Evolutionary conservation across 2,329 filamentous ascomycete species (phyloP).

Genomic region (Talaromyces sp.): DNA sequence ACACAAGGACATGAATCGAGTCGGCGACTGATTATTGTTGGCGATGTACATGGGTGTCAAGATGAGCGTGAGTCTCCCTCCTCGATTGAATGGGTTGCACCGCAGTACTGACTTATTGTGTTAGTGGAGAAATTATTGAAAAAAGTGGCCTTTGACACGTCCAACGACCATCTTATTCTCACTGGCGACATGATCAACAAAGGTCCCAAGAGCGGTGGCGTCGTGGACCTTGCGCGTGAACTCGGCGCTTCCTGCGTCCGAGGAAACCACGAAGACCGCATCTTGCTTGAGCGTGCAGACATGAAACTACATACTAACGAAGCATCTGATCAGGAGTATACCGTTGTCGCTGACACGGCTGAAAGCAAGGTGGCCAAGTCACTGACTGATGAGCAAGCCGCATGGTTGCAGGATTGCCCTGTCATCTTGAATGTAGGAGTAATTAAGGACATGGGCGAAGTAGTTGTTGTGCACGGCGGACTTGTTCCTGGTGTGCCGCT

Average conservation of each 20-base stretch:
- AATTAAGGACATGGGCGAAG: slow-evolving; percentile 57
- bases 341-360: slow-evolving; percentile 27
- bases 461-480: slow-evolving; percentile 80
- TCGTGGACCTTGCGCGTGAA: slow-evolving; percentile 70
- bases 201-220: slow-evolving; percentile 75
- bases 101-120: not conserved
- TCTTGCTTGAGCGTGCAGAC: slow-evolving; percentile 63
- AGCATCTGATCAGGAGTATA: slow-evolving; percentile 9
- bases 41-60: slow-evolving; percentile 89
- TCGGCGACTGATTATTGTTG: slow-evolving; percentile 68
- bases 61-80: slow-evolving; percentile 51
- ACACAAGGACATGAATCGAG: not conserved
- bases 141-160: slow-evolving; percentile 60
- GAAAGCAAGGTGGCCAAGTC: slow-evolving; percentile 55
- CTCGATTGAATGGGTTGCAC: not conserved
- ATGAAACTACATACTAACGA: slow-evolving; percentile 31
- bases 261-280: slow-evolving; percentile 86
- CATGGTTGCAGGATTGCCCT: slow-evolving; percentile 68
- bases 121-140: slow-evolving; percentile 58
- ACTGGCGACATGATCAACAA: slow-evolving; percentile 80
- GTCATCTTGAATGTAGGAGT: slow-evolving; percentile 72
- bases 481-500: slow-evolving; percentile 72
- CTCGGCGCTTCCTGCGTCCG: slow-evolving; percentile 76
- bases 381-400: slow-evolving; percentile 57
- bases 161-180: slow-evolving; percentile 70